Evolutionary conservation across 139 green algal genomes (phyloP), one percentile per base, ranked within the genome.

Genomic region (Chlamydomonas sp.): DNA sequence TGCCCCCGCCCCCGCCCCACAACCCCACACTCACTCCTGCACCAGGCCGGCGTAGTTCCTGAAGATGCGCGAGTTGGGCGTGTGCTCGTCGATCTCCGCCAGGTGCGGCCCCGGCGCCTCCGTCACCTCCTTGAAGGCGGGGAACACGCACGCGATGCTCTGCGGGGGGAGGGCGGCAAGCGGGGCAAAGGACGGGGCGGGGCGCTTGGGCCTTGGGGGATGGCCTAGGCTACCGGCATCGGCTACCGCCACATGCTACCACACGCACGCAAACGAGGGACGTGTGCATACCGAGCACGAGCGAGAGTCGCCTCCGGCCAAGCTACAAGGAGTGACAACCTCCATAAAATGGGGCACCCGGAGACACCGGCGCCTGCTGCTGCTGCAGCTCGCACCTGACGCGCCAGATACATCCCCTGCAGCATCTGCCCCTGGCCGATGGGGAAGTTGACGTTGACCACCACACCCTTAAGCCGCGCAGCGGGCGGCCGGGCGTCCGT

Each of bases 371-470:
- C 62, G 75, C 4, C 79, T 4, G 4, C 17, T 31, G 20, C n/a
- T 63, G 3, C 3, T 14, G 20, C 63, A 74, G 61, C 20, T n/a
- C n/a, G 49, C 79, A 80, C 77, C 86, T 86, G 74, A 2, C 63
- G 63, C 5, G 57, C 84, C 18, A 91, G 75, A 71, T 91, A 77
- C 17, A 88, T 62, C 1, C 78, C 90, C 84, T 90, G 87, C 85
- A 90, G 31, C 79, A 89, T 78, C 60, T 88, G 79, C 3, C 79
- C 78, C 76, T 83, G 75, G 0, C 12, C 59, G 60, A 86, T 86
- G 18, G 92, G 92, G 80, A 95, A 91, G 86, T 95, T 96, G 17
- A 95, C 83, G 80, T 96, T 96, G 64, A 96, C 31, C 2, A 95
- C 87, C 20, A 79, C 63, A 17, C 90, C 91, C 2, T 72, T n/a